These are phyloP conservation scores for Suillus clintonianus DNA, from an alignment of 768 basidiomycete species.

Conservation along the genomic window DNA sequence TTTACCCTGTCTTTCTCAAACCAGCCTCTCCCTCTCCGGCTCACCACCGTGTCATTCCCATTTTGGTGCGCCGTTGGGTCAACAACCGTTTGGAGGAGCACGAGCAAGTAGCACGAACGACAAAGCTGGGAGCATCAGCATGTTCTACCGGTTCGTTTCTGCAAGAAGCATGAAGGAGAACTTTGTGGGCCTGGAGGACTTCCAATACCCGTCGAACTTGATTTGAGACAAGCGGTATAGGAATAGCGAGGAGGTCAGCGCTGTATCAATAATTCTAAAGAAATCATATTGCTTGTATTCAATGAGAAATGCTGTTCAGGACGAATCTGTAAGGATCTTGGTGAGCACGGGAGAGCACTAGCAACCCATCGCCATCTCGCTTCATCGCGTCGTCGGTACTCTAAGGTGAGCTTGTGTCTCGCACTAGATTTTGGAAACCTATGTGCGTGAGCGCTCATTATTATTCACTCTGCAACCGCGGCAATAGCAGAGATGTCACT, in stretches of 20 bases:
- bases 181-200: slow-evolving; percentile 81
- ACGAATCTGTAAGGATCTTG: not conserved
- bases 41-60: not conserved
- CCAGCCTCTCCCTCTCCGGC: not conserved
- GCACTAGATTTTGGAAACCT: too few species aligned
- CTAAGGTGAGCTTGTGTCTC: too few species aligned
- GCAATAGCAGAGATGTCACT: too few species aligned
- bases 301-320: too few species aligned
- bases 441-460: too few species aligned
- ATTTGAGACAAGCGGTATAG: slow-evolving; percentile 38
- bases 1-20: not conserved
- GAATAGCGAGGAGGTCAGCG: not conserved
- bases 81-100: slow-evolving; percentile 97
- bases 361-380: not conserved
- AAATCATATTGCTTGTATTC: too few species aligned
- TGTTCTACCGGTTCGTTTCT: slow-evolving; percentile 81
- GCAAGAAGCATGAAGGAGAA: slow-evolving; percentile 97
- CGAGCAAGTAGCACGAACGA: slow-evolving; percentile 96
- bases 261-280: not conserved
- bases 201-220: slow-evolving; percentile 87
- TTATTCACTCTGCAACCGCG: too few species aligned
- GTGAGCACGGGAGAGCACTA: not conserved
- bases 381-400: too few species aligned
- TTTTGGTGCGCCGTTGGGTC: too few species aligned
- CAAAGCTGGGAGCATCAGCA: slow-evolving; percentile 85